phyloP scores from a whole-genome alignment of 2,329 filamentous ascomycete genomes.

The Claviceps monticola region DNA sequence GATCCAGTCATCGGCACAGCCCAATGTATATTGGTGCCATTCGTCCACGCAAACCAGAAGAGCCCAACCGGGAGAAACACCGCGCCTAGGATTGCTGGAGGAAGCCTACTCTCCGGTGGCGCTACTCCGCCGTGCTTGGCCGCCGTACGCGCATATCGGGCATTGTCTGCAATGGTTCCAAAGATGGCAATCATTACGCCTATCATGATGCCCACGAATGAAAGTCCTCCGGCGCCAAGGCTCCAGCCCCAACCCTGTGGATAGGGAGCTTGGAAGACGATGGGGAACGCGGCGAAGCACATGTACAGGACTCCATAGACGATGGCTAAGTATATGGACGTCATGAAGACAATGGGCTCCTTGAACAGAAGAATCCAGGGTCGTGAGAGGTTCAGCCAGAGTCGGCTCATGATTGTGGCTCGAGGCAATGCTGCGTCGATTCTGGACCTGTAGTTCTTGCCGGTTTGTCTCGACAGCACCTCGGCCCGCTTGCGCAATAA shows the following conservation, averaged over 20 bases:
- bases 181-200: conserved; percentile 45
- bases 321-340: conserved; percentile 50
- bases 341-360: conserved; percentile 52
- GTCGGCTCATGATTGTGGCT: conserved; percentile 30
- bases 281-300: conserved; percentile 40
- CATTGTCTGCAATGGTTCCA: conserved; percentile 40
- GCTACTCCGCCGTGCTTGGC: conserved; percentile 38
- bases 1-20: conserved; percentile 33
- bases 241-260: conserved; percentile 37
- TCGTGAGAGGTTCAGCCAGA: conserved; percentile 42
- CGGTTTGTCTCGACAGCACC: conserved; percentile 35
- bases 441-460: conserved; percentile 40
- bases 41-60: conserved; percentile 56
- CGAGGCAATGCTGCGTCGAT: conserved; percentile 29
- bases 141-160: conserved; percentile 33
- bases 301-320: conserved; percentile 41
- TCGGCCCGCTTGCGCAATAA: conserved; percentile 39
- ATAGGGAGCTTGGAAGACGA: conserved; percentile 40
- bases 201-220: conserved; percentile 50
- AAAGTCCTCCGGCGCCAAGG: conserved; percentile 42
- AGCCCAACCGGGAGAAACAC: conserved; percentile 44
- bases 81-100: conserved; percentile 44
- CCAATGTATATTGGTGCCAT: conserved; percentile 41
- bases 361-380: conserved; percentile 52
- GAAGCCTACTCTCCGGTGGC: conserved; percentile 49